Evolutionary conservation across 306 rosid genomes (phyloP), one percentile per base, ranked within the genome.

Genomic region (Sindora glabra): DNA sequence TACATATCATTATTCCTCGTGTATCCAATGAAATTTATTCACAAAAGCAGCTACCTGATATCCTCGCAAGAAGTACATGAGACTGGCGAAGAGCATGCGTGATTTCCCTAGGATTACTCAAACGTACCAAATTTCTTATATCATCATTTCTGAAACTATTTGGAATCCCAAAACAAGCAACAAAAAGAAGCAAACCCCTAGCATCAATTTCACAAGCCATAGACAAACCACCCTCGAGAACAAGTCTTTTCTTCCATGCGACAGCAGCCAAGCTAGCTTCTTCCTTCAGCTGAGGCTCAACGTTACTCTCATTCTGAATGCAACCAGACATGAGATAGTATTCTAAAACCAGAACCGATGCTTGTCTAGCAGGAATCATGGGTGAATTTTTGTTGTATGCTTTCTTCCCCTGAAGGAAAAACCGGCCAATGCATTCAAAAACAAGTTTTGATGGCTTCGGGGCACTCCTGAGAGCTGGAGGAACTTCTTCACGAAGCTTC

Each of bases 401-500:
- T 53, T 58, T 83, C n/a, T 76, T 83, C 10, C 89, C 85, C 51
- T 83, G 85, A 10, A 83, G 72, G 36, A 40, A 83, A 68, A 83
- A 83, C 70, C 81, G 69, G 9, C 85, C 89, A 29, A 83, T 76
- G 73, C 83, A 75, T 7, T 79, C 89, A 15, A 83, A 73, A 13
- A 83, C 89, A 4, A 83, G 72, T 46, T 70, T 76, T 2, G 74
- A 48, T 6, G 85, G 82, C 2, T 59, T 71, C 23, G 76, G 83
- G 7, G 85, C 76, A 19, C 41, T 32, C 81, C 62, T 77, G 40
- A 83, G 66, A 18, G 85, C 85, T 8, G 5, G 18, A 3, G 85
- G 83, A 24, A 83, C 64, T 47, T 69, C 13, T 34, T 66, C 71
- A 19, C 70, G 67, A 34, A 83, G 85, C 21, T 4, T 11, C 18